phyloP scores from a whole-genome alignment of 2,329 filamentous ascomycete genomes.

The Myrmaecium sp. region DNA sequence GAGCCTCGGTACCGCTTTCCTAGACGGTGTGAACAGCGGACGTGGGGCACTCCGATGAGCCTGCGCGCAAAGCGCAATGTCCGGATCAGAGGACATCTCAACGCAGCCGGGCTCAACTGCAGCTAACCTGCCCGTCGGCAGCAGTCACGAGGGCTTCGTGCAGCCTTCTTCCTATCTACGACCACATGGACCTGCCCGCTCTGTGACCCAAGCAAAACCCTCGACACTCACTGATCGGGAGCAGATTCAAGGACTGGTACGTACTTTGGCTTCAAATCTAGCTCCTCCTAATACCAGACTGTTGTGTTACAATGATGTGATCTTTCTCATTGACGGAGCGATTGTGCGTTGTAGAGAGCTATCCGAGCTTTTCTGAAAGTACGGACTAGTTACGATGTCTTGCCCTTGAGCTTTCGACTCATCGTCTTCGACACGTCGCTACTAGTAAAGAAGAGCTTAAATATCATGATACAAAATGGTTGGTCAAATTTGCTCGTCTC shows the following conservation, averaged over 20 bases:
- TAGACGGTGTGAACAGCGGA: too few species aligned
- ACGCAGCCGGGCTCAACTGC: too few species aligned
- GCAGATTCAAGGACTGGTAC: conserved; percentile 62
- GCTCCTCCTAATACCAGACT: too few species aligned
- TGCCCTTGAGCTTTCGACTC: conserved; percentile 87
- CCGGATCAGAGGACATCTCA: conserved; percentile 20
- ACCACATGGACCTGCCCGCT: conserved; percentile 12
- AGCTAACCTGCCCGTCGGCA: too few species aligned
- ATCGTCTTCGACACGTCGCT: conserved; percentile 91
- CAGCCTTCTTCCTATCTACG: conserved; percentile 21
- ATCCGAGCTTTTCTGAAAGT: conserved; percentile 94
- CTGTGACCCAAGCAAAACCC: conserved; percentile 14
- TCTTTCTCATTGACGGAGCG: too few species aligned
- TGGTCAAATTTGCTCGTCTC: conserved; percentile 9
- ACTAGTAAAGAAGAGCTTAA: conserved; percentile 91
- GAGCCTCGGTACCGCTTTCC: too few species aligned
- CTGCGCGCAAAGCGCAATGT: too few species aligned
- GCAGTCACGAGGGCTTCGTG: conserved; percentile 20
- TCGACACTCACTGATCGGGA: conserved; percentile 54
- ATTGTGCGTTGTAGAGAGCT: conserved; percentile 44
- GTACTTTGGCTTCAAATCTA: conserved; percentile 17
- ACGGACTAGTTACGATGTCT: conserved; percentile 91
- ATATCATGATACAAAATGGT: conserved; percentile 94
- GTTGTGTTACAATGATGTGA: too few species aligned
- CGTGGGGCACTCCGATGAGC: too few species aligned